Evolutionary conservation across 176 grass and related monocot genomes (phyloP).

Genomic region (Pontederia paniculata): DNA sequence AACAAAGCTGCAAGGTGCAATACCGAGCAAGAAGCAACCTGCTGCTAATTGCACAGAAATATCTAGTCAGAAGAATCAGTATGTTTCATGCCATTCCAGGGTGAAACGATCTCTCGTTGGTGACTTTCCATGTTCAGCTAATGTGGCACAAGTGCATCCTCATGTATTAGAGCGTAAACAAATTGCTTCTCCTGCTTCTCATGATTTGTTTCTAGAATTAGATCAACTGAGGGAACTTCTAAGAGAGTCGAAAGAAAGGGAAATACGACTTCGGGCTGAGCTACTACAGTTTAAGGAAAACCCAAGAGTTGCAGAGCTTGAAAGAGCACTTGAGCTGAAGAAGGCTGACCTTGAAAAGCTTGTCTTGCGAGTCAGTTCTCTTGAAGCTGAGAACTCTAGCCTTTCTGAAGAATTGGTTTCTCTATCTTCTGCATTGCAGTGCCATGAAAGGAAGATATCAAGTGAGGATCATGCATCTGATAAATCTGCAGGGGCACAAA

Average conservation of each 20-base stretch:
- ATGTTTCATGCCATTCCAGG: constrained; percentile 58
- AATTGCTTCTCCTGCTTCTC: constrained; percentile 68
- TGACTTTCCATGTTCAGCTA: constrained; percentile 70
- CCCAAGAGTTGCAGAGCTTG: constrained; percentile 63
- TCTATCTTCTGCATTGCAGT: constrained; percentile 46
- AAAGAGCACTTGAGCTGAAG: constrained; percentile 67
- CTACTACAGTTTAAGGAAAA: constrained; percentile 62
- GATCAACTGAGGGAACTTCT: constrained; percentile 84
- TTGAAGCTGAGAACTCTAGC: constrained; percentile 62
- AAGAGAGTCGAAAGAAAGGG: constrained; percentile 81
- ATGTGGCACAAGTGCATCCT: constrained; percentile 85
- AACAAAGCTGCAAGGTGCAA: constrained; percentile 48
- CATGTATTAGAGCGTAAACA: constrained; percentile 67
- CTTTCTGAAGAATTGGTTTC: constrained; percentile 57
- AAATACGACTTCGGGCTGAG: constrained; percentile 52
- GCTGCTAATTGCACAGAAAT: constrained; percentile 32
- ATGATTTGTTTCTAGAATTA: constrained; percentile 87
- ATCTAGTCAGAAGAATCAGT: constrained; percentile 34
- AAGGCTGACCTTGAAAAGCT: constrained; percentile 58
- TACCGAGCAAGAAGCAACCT: constrained; percentile 62
- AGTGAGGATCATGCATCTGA: constrained; percentile 18
- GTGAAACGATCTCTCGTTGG: constrained; percentile 86
- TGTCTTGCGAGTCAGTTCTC: constrained; percentile 28
- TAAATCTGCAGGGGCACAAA: constrained; percentile 17
- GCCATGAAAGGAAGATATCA: constrained; percentile 44